Percentiles rank a stretch among this genome's conserved stretches.
These are phyloP conservation scores for Teunomyces funiuensis DNA, from an alignment of 805 yeast species.

Conservation along the genomic window DNA sequence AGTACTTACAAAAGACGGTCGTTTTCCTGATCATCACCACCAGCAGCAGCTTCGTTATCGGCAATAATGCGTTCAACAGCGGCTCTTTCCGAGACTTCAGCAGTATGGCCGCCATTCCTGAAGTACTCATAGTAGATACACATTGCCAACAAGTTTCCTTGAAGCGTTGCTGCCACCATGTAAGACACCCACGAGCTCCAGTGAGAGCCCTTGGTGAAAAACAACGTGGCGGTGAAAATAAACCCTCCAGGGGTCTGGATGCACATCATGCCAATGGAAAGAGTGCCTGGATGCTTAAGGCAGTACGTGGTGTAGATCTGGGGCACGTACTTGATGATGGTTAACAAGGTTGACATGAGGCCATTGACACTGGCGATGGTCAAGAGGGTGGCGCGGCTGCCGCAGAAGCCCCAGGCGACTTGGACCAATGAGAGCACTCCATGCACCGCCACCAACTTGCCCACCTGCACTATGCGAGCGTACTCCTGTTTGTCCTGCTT, in stretches of 20 bases:
- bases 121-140: constrained; percentile 49
- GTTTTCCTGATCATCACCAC: constrained; percentile 2
- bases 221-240: constrained; percentile 72
- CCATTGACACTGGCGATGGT: constrained; percentile 63
- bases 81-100: constrained; percentile 26
- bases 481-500: constrained; percentile 48
- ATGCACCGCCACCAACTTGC: constrained; percentile 41
- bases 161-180: constrained; percentile 67
- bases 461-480: constrained; percentile 38
- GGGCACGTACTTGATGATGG: constrained; percentile 75
- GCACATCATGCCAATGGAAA: constrained; percentile 77
- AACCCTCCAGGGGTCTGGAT: constrained; percentile 91
- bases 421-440: constrained; percentile 32
- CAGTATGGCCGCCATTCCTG: constrained; percentile 20
- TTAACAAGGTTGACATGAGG: constrained; percentile 57
- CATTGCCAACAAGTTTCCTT: constrained; percentile 58
- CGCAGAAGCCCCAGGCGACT: constrained; percentile 31
- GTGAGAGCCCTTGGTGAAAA: constrained; percentile 67
- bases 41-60: constrained; percentile 18
- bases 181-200: constrained; percentile 90
- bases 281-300: constrained; percentile 75
- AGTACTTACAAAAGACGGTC: constrained; percentile 3
- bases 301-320: constrained; percentile 69
- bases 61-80: constrained; percentile 31
- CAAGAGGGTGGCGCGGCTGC: constrained; percentile 23